Evolutionary conservation across 768 basidiomycete species (phyloP).

Genomic region (Leccinum broughii): DNA sequence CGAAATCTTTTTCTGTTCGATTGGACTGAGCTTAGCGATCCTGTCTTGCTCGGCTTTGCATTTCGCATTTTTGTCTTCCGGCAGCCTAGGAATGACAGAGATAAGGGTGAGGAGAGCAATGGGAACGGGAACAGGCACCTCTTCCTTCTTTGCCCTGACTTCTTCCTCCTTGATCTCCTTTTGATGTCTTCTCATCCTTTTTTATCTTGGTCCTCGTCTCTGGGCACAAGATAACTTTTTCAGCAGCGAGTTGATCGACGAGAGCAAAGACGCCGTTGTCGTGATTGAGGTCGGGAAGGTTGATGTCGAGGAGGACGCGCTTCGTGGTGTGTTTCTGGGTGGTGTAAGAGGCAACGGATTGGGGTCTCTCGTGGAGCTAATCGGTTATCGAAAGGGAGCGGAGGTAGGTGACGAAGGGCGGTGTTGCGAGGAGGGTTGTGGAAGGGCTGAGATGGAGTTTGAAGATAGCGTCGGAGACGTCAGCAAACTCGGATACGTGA

Average conservation of each 20-base stretch:
- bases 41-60: constrained; percentile 73
- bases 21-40: constrained; percentile 68
- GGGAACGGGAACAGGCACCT: constrained; percentile 40
- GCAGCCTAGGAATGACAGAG: constrained; percentile 34
- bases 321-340: constrained; percentile 52
- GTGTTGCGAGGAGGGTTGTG: constrained; percentile 61
- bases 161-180: constrained; percentile 67
- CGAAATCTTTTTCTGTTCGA: constrained; percentile 81
- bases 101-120: background rate
- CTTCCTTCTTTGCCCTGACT: constrained; percentile 57
- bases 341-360: constrained; percentile 45
- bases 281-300: constrained; percentile 50
- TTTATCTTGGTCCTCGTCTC: constrained; percentile 75
- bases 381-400: constrained; percentile 89
- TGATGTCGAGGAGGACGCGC: constrained; percentile 71
- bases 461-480: constrained; percentile 76
- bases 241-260: constrained; percentile 59
- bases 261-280: constrained; percentile 65
- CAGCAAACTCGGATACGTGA: constrained; percentile 88
- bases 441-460: constrained; percentile 45
- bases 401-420: constrained; percentile 72
- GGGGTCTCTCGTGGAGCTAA: constrained; percentile 50
- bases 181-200: constrained; percentile 59
- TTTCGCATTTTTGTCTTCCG: constrained; percentile 71
- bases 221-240: constrained; percentile 62